These are phyloP conservation scores for Termitomyces sp. DNA, from an alignment of 1,284 basidiomycete genomes.

Conservation along the genomic window DNA sequence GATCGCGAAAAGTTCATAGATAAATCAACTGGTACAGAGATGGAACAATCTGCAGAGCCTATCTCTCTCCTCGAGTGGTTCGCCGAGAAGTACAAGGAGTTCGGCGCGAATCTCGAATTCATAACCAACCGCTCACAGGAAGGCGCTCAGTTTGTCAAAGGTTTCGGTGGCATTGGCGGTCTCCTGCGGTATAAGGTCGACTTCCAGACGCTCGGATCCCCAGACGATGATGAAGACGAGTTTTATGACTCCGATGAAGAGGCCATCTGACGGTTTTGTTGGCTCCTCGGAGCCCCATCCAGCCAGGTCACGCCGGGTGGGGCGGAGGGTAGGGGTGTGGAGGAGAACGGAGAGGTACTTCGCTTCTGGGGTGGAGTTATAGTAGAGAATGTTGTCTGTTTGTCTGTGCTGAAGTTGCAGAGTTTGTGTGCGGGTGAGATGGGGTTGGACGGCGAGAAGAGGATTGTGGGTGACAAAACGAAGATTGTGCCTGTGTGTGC, in stretches of 20 bases:
- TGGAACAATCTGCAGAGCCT: conserved; percentile 85
- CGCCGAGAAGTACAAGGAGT: conserved; percentile 97
- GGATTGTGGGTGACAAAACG: conserved; percentile 9
- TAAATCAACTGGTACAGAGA: conserved; percentile 91
- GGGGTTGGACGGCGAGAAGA: conserved; percentile 4
- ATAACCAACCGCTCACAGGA: conserved; percentile 91
- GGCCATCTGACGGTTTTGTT: conserved; percentile 76
- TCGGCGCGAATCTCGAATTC: conserved; percentile 92
- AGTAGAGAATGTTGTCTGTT: neutral
- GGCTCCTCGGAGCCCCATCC: conserved; percentile 75
- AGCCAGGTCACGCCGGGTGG: conserved; percentile 55
- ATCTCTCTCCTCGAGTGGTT: conserved; percentile 94
- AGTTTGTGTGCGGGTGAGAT: conserved; percentile 2
- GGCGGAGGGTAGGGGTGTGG: conserved; percentile 39
- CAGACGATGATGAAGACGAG: conserved; percentile 79
- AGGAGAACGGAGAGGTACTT: neutral
- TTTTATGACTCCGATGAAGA: conserved; percentile 75
- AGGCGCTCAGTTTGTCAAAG: conserved; percentile 97
- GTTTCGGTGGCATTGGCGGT: conserved; percentile 97
- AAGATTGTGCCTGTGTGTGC: conserved; percentile 8
- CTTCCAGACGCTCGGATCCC: conserved; percentile 70
- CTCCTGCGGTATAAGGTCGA: conserved; percentile 95
- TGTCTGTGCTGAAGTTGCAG: neutral
- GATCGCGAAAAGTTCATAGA: conserved; percentile 94
- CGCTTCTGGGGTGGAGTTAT: neutral